Evolutionary conservation across 192 early-diverging fungal species (phyloP).

Genomic region (Coemansia asiatica): DNA sequence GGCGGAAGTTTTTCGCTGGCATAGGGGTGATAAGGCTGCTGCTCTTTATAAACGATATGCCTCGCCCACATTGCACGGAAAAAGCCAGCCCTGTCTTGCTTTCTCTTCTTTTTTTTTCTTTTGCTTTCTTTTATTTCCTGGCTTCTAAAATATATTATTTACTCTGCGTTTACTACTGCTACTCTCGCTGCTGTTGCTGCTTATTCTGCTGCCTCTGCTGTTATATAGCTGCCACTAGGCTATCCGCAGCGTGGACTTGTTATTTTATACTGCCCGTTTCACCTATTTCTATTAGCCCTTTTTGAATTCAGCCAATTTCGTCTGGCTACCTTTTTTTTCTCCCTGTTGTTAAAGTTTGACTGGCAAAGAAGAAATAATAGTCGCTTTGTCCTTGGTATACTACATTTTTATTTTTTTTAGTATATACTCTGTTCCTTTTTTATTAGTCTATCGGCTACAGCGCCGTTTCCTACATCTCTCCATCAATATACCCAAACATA

Average conservation of each 20-base stretch:
- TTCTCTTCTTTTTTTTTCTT: neutral
- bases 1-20: neutral
- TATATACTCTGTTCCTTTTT: neutral
- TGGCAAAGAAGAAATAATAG: neutral
- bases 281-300: neutral
- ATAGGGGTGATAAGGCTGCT: neutral
- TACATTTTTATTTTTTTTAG: neutral
- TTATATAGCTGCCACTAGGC: neutral
- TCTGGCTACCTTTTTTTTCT: neutral
- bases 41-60: neutral
- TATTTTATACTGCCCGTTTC: conserved; percentile 7
- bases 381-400: neutral
- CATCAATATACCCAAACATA: no score
- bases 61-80: neutral
- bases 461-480: no score
- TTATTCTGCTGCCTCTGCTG: neutral
- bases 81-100: neutral
- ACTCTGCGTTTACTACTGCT: no score
- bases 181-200: neutral
- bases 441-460: neutral
- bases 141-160: neutral
- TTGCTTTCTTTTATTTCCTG: neutral
- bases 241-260: neutral
- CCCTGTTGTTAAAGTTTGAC: neutral
- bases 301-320: conserved; percentile 1